Evolutionary conservation across 495 filamentous ascomycete species (phyloP).

Genomic region (Penicillium angulare): DNA sequence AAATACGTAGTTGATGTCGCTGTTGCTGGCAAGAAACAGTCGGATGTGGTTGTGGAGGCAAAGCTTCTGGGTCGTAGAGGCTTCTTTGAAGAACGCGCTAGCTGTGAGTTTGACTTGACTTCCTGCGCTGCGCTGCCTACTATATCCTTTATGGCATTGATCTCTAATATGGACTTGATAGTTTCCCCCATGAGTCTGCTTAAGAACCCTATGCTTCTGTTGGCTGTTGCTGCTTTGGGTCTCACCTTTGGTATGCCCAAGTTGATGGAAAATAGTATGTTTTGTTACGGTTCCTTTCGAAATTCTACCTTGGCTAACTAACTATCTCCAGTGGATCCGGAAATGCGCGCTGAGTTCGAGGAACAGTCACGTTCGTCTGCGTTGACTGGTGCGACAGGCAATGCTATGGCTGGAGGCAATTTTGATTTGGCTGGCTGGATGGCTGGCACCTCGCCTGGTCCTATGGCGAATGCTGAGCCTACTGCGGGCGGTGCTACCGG

Average conservation of each 20-base stretch:
- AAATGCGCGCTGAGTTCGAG: constrained; percentile 89
- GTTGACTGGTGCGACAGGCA: constrained; percentile 48
- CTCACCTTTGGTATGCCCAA: constrained; percentile 90
- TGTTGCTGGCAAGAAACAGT: constrained; percentile 9
- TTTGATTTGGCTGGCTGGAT: constrained; percentile 89
- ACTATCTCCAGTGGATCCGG: constrained; percentile 88
- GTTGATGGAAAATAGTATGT: constrained; percentile 89
- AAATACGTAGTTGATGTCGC: constrained; percentile 37
- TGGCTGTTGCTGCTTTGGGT: constrained; percentile 75
- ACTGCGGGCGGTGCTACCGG: constrained; percentile 33
- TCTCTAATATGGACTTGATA: constrained; percentile 14
- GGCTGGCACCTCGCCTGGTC: constrained; percentile 48
- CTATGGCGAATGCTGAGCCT: constrained; percentile 21
- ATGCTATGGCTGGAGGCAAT: constrained; percentile 39
- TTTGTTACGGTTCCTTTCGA: constrained; percentile 11
- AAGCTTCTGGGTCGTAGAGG: constrained; percentile 60
- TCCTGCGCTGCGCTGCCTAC: too few species aligned
- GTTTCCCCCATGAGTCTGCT: constrained; percentile 68
- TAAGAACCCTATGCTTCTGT: constrained; percentile 92
- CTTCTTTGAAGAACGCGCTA: constrained; percentile 69
- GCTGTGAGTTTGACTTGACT: too few species aligned
- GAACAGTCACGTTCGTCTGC: constrained; percentile 77
- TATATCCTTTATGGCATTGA: neutral
- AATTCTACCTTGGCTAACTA: neutral
- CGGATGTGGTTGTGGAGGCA: constrained; percentile 54